phyloP scores from a whole-genome alignment of 129 eudicot genomes.

The Escallonia herrerae region DNA sequence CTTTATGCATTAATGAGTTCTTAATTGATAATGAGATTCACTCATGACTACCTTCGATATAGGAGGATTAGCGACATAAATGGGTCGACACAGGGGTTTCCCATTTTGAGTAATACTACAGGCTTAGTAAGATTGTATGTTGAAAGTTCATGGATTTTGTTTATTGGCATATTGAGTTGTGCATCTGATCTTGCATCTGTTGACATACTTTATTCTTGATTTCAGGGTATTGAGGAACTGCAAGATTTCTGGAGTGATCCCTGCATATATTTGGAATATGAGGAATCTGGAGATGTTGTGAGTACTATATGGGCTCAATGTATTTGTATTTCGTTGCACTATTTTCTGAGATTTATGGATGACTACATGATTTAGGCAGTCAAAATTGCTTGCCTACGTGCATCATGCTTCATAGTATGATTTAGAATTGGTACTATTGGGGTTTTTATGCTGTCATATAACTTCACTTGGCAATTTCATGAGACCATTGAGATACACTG shows the following conservation, averaged over 20 bases:
- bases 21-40: too few species aligned
- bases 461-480: too few species aligned
- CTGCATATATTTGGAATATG: constrained; percentile 62
- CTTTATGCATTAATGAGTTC: neutral
- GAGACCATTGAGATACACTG: too few species aligned
- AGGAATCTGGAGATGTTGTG: constrained; percentile 46
- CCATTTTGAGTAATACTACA: constrained; percentile 37
- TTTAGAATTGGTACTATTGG: too few species aligned
- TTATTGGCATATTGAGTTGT: neutral
- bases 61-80: constrained; percentile 73
- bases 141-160: constrained; percentile 1
- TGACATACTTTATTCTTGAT: constrained; percentile 15
- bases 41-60: neutral
- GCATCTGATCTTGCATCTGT: neutral
- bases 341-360: too few species aligned
- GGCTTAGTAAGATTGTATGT: constrained; percentile 59
- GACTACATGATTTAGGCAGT: too few species aligned
- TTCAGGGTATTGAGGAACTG: constrained; percentile 83
- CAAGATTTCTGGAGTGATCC: constrained; percentile 61
- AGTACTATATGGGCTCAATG: constrained; percentile 14
- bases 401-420: too few species aligned
- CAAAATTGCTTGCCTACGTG: too few species aligned
- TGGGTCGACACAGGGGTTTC: constrained; percentile 58
- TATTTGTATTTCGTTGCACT: too few species aligned
- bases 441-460: too few species aligned